Evolutionary conservation across 2,329 filamentous ascomycete genomes (phyloP).

Genomic region (Trichoderma pleuroti): DNA sequence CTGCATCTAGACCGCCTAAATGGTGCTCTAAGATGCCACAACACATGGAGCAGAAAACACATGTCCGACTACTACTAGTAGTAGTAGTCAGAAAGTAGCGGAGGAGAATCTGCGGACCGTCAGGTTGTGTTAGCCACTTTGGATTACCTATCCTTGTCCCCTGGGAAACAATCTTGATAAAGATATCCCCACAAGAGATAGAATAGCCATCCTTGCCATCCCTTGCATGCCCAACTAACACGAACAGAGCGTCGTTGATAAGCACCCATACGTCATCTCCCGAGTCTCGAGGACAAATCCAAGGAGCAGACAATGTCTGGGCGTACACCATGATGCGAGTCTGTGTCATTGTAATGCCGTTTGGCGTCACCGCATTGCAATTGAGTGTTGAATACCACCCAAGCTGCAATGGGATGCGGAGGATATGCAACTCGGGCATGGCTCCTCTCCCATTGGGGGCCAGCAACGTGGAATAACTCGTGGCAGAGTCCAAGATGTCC

Average conservation of each 20-base stretch:
- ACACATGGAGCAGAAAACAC: neutral
- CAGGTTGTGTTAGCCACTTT: neutral
- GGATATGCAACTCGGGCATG: neutral
- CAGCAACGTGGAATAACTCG: neutral
- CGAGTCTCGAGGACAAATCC: neutral
- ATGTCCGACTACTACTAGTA: neutral
- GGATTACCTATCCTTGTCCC: neutral
- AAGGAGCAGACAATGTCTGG: neutral
- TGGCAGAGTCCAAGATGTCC: conserved; percentile 1
- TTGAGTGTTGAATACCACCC: conserved; percentile 6
- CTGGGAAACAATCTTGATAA: neutral
- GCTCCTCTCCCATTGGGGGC: conserved; percentile 2
- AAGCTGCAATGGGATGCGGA: neutral
- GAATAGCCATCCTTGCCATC: neutral
- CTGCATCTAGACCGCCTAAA: conserved; percentile 10
- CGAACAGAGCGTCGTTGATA: neutral
- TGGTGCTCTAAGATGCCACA: neutral
- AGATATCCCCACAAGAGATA: neutral
- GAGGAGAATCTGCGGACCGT: neutral
- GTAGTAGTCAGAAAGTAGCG: neutral
- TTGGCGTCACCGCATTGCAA: neutral
- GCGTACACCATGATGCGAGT: neutral
- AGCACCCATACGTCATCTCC: neutral
- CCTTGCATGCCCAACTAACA: neutral
- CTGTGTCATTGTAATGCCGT: neutral